phyloP scores from a whole-genome alignment of 345 rosid species.

The Corchorus capsularis region DNA sequence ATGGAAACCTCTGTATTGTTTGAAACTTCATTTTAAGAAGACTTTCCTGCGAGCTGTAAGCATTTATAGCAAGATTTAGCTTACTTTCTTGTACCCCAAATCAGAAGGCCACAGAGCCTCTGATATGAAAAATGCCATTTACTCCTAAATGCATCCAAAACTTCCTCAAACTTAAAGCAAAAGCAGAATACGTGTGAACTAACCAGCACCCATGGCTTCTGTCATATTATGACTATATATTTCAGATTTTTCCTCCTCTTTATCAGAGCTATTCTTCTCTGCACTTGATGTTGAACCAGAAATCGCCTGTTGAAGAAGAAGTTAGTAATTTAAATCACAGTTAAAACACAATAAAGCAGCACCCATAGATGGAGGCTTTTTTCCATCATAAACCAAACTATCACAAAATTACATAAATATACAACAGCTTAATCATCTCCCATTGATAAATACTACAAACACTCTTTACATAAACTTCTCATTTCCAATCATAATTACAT shows the following conservation, averaged over 20 bases:
- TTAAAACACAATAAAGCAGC: background rate
- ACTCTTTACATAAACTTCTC: background rate
- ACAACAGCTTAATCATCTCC: background rate
- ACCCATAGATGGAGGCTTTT: background rate
- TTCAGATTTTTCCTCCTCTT: constrained; percentile 67
- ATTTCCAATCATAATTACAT: background rate
- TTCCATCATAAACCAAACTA: background rate
- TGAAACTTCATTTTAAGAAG: constrained; percentile 1
- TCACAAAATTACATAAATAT: background rate
- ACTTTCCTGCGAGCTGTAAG: background rate
- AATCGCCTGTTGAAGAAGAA: constrained; percentile 49
- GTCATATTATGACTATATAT: constrained; percentile 85
- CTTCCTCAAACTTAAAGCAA: constrained; percentile 5
- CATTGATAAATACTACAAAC: background rate
- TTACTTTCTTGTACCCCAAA: background rate
- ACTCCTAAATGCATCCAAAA: background rate
- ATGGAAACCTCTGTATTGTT: background rate
- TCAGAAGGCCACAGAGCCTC: background rate
- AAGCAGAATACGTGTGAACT: constrained; percentile 14
- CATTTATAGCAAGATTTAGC: background rate
- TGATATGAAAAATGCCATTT: background rate
- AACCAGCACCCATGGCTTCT: constrained; percentile 99
- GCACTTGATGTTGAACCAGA: constrained; percentile 64
- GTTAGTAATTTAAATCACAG: background rate
- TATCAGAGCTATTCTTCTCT: constrained; percentile 49